Evolutionary conservation across 768 basidiomycete species (phyloP), one percentile per base, ranked within the genome.

Genomic region (Candolleomyces eurysporus): DNA sequence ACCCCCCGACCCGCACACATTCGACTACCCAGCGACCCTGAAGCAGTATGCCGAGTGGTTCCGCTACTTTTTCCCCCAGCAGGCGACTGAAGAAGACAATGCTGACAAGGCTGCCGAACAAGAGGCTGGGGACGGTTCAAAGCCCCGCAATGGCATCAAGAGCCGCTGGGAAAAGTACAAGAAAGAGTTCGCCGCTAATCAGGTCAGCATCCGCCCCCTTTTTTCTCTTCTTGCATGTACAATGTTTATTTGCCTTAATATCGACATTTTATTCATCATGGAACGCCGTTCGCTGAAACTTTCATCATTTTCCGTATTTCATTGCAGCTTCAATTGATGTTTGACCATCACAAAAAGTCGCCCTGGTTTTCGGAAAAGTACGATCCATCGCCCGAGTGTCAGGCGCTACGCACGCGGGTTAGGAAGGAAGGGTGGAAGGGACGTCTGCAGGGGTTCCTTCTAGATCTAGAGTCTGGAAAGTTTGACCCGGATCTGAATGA

Each of bases 361-460:
- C 90, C 94, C 14, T 98, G 96, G 96, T 98, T 97, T 79, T 85
- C 87, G 59, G 96, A 98, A 81, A 92, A 93, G 74, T 98, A 98
- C 78, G 92, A 94, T 63, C 90, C 90, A 60, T 75, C 86, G 46
- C 79, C 84, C 56, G 89, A 92, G 67, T 85, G 83, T 69, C 82
- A 84, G 59, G 80, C 82, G 58, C 78, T 95, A 72, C 89, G 96
- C 67, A 80, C 80, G 64, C 83, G 94, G 66, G 85, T 94, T 64
- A 85, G 91, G 71, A 90, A 87, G 75, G 86, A 91, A 65, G 96
- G 94, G 30, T 92, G 94, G 89, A 87, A 82, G 72, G 87, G 88
- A 50, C 83, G 88, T 62, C 73, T 90, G 59, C 81, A 86, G 67
- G 74, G 80, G 40, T 96, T 96, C 73, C 69, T 95, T 64, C 78